A percentile compares a stretch with the other conserved stretches of the same genome.
These are phyloP conservation scores for Monosporozyma siamensis DNA, from an alignment of 805 yeast species.

Conservation along the genomic window DNA sequence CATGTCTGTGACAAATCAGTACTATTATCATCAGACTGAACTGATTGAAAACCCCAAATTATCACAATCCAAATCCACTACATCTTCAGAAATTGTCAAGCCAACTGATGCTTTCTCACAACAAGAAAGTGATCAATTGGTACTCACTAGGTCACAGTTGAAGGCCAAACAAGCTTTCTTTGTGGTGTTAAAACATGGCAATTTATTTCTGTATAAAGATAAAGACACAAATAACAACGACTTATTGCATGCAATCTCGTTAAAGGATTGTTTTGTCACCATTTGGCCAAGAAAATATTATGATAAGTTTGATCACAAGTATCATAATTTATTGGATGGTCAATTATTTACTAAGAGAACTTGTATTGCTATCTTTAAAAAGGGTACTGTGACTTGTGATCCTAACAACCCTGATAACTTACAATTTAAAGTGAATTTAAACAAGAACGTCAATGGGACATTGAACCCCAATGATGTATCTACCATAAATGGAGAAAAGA, in stretches of 20 bases:
- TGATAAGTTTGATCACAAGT: not conserved
- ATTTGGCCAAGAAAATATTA: conserved; percentile 75
- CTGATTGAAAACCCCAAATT: conserved; percentile 6
- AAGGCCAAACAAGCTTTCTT: conserved; percentile 47
- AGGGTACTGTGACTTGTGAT: conserved; percentile 19
- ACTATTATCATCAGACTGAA: conserved; percentile 43
- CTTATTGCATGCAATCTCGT: conserved; percentile 66
- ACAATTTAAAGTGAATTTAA: conserved; percentile 1
- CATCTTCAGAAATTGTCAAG: not conserved
- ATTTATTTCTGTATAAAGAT: conserved; percentile 74
- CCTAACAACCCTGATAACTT: not conserved
- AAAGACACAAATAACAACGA: conserved; percentile 35
- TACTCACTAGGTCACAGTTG: conserved; percentile 26
- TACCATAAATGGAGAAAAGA: not conserved
- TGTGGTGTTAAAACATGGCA: conserved; percentile 77
- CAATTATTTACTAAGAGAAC: conserved; percentile 72
- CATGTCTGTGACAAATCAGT: conserved; percentile 77
- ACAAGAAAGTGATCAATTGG: not conserved
- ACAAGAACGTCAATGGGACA: not conserved
- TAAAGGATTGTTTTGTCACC: conserved; percentile 59
- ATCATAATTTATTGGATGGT: conserved; percentile 41
- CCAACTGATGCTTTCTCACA: conserved; percentile 4
- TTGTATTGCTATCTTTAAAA: conserved; percentile 63
- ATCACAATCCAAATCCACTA: not conserved
- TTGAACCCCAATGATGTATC: not conserved